Evolutionary conservation across 1,139 yeast genomes (phyloP), one percentile per base, ranked within the genome.

Genomic region (Spathaspora sp.): DNA sequence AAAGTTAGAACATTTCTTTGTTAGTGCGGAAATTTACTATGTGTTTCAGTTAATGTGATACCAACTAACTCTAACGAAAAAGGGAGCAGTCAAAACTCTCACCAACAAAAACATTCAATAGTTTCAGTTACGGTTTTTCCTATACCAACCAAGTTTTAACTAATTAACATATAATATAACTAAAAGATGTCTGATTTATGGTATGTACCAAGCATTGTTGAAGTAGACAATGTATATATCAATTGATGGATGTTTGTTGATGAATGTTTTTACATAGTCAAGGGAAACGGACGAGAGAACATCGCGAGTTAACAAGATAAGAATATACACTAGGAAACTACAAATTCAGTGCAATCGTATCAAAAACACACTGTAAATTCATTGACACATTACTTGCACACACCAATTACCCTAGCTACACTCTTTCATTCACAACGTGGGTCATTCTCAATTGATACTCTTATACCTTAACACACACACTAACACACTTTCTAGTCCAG

Each of bases 171-270:
- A 31, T 31, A 31, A 13, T 31, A 36, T 31, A 36, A 44, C 33
- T 25, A 46, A 56, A 47, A 54, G n/a, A 76, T 76, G 81, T 75
- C 81, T 63, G 82, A 77, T 67, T 76, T 77, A 72, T 77, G 82
- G 82, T 77, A 77, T 61, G 82, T 74, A 11, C 7, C 5, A 4
- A 15, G 7, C 18, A 31, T 31, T 31, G 36, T 31, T 3, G 2
- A 2, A 4, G 4, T 13, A 31, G 5, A 31, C 36, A 31, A 15
- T 7, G 13, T 6, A 13, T 5, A 13, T 13, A 7, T 13, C 36
- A 31, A 31, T 31, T 31, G 36, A 31, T 31, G 17, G 36, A 31
- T 31, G 8, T 13, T 4, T 7, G 2, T 13, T 13, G 36, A 31
- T 31, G 36, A 4, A 7, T 25, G 27, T 4, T 25, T 10, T n/a